Base-by-base conservation (phyloP, 192 early-diverging fungal genomes). In the Phycomyces blakesleeanus region DNA sequence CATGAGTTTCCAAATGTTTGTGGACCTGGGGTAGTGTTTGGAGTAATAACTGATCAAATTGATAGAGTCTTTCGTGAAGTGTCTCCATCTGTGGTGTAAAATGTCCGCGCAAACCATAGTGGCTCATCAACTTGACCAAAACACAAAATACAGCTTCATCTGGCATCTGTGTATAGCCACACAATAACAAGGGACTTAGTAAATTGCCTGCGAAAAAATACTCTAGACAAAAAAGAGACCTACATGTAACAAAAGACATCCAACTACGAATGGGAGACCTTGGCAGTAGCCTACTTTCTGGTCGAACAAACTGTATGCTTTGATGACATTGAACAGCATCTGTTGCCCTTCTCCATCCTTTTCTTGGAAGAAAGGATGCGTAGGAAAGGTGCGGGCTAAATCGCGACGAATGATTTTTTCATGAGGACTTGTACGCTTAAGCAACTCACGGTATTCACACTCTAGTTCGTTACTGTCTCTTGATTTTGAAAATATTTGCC, bases 211-310 rank as follows among this genome's bases (percentile, higher is more conserved):
- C 29, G 29, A 34, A 34, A 34, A 34, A 11, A 39, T 18, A 74
- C 76, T 79, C n/a, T n/a, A n/a, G n/a, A n/a, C n/a, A n/a, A n/a
- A n/a, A n/a, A n/a, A n/a, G n/a, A n/a, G n/a, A n/a, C n/a, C n/a
- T 83, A 90, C 93, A 75, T 96, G 91, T n/a, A 96, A 69, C 57
- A 99, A 77, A 68, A 99, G 58, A 7, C 93, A 89, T 0, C 92
- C 97, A 16, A 93, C 91, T 15, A 99, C 77, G 77, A 98, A 99
- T 5, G 92, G 86, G 38, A 99, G 83, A 5, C 96, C 97, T 78
- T 98, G 97, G 71, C 97, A 99, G 79, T 99, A 99, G 5, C 97
- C 97, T 54, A 99, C 90, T 56, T 98, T 91, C 5, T 78, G 61
- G 73, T 99, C 97, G 67, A 89, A 98, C 37, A 96, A 47, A 21